Evolutionary conservation across 192 early-diverging fungal genomes (phyloP).

Genomic region (Dimargaris verticillata): DNA sequence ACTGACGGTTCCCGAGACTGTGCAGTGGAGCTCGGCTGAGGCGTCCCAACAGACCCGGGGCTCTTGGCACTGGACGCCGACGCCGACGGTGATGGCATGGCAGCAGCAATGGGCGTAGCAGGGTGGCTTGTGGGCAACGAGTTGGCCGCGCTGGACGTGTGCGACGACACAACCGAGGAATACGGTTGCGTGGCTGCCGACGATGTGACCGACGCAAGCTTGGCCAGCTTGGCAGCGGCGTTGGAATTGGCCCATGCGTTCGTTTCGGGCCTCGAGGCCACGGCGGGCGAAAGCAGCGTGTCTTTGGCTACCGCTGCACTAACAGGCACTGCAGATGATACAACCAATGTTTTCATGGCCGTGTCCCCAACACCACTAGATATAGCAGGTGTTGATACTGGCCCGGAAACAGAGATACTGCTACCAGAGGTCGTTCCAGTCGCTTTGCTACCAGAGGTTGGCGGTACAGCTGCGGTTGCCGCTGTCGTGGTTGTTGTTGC

Average conservation of each 20-base stretch:
- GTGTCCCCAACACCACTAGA: background rate
- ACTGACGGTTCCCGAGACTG: no score
- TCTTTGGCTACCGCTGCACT: no score
- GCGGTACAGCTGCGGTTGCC: no score
- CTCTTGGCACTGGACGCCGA: no score
- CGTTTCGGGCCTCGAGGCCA: constrained; percentile 6
- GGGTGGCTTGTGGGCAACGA: constrained; percentile 1
- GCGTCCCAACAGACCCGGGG: no score
- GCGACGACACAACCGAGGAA: background rate
- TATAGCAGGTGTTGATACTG: background rate
- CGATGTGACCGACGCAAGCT: background rate
- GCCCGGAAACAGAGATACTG: background rate
- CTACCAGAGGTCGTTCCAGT: background rate
- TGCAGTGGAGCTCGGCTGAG: no score
- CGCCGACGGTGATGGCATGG: constrained; percentile 1
- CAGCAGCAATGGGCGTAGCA: background rate
- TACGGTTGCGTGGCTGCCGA: background rate
- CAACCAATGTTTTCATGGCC: no score
- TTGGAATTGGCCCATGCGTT: constrained; percentile 11
- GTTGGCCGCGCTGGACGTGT: background rate
- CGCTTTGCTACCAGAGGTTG: no score
- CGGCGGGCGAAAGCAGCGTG: no score
- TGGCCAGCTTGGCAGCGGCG: constrained; percentile 3
- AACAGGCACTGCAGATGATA: no score
- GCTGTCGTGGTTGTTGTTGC: no score